phyloP scores from a whole-genome alignment of 768 basidiomycete genomes.

The Tephrocybe sp. region DNA sequence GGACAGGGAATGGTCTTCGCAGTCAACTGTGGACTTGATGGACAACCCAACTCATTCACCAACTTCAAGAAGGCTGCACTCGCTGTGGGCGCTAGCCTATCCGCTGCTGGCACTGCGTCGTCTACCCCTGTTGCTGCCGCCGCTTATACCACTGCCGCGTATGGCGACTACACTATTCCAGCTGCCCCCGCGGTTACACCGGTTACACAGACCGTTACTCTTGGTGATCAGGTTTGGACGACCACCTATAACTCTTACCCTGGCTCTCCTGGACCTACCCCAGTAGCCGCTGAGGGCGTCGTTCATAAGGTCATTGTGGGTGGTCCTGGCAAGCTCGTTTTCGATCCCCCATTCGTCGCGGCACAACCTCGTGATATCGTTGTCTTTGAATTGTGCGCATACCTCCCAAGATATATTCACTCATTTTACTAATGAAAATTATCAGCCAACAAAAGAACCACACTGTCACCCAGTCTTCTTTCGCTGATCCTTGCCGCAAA shows the following conservation, averaged over 20 bases:
- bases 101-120: slow-evolving; percentile 40
- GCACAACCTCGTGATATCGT: slow-evolving; percentile 55
- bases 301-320: slow-evolving; percentile 58
- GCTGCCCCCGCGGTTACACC: slow-evolving; percentile 40
- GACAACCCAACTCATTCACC: slow-evolving; percentile 54
- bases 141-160: slow-evolving; percentile 41
- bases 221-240: slow-evolving; percentile 44
- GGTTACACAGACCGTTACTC: slow-evolving; percentile 49
- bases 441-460: slow-evolving; percentile 64
- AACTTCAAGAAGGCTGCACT: slow-evolving; percentile 59
- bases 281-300: slow-evolving; percentile 41
- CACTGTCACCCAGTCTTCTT: slow-evolving; percentile 60
- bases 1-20: slow-evolving; percentile 67
- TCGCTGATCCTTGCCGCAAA: slow-evolving; percentile 55
- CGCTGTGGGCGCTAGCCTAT: slow-evolving; percentile 48
- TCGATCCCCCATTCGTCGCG: slow-evolving; percentile 46
- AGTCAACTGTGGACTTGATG: slow-evolving; percentile 58
- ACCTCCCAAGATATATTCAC: background rate
- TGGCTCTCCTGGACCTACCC: slow-evolving; percentile 52
- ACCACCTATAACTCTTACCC: slow-evolving; percentile 58
- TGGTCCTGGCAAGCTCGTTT: slow-evolving; percentile 43
- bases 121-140: slow-evolving; percentile 29
- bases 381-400: slow-evolving; percentile 56
- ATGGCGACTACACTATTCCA: slow-evolving; percentile 50
- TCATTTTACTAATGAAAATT: slow-evolving; percentile 3